Percentiles rank a stretch among this genome's conserved stretches.
phyloP scores from a whole-genome alignment of 2,329 filamentous ascomycete species.

The Dothidotthia symphoricarpi region DNA sequence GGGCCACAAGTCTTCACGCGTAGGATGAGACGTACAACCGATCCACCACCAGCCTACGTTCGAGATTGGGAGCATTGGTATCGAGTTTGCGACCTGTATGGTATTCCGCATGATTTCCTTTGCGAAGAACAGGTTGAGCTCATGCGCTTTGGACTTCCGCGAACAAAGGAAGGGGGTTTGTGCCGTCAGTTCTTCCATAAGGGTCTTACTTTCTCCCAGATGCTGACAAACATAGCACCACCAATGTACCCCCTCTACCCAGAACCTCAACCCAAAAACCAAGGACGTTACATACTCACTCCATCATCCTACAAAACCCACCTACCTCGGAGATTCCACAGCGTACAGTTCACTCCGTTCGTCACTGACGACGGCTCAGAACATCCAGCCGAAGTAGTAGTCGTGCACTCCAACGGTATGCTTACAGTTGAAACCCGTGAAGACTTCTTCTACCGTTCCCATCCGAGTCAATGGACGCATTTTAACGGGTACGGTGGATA shows the following conservation, averaged over 20 bases:
- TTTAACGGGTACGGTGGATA: constrained; percentile 7
- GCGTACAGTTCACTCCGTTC: neutral
- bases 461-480: constrained; percentile 9
- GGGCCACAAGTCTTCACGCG: constrained; percentile 19
- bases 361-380: neutral
- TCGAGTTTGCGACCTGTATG: constrained; percentile 20
- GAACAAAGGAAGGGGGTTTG: constrained; percentile 3
- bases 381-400: constrained; percentile 8
- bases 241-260: constrained; percentile 25
- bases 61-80: constrained; percentile 24
- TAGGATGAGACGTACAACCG: constrained; percentile 15
- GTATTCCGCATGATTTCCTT: constrained; percentile 26
- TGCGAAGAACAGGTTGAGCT: constrained; percentile 19
- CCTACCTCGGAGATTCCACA: constrained; percentile 20
- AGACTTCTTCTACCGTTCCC: constrained; percentile 1
- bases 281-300: constrained; percentile 18
- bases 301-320: constrained; percentile 9
- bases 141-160: constrained; percentile 17
- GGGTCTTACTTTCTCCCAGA: neutral
- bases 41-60: constrained; percentile 20
- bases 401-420: constrained; percentile 19
- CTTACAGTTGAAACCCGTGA: constrained; percentile 12
- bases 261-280: constrained; percentile 16
- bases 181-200: constrained; percentile 8
- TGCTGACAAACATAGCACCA: constrained; percentile 12